Evolutionary conservation across 192 early-diverging fungal genomes (phyloP), one percentile per base, ranked within the genome.

Genomic region (Jimgerdemannia lactiflua): DNA sequence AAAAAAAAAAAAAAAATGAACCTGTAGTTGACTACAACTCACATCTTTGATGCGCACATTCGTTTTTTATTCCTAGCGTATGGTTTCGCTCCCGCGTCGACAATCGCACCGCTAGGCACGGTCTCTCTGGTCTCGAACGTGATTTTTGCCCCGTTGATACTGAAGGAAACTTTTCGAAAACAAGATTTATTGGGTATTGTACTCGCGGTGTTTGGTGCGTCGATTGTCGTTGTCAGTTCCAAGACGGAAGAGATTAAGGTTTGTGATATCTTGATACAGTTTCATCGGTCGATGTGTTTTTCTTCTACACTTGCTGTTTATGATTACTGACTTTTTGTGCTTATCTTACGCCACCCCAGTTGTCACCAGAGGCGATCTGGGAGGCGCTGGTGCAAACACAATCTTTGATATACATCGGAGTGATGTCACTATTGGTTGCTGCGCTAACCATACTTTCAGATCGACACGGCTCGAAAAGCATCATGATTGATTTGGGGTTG

Each of bases 21-120:
- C 19, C 18, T 18, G 39, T 76, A 40, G 10, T n/a, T 77, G 42
- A 49, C 29, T 4, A 4, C 40, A 41, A 9, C 29, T 29, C 29
- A 29, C 29, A 29, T 29, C 29, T 29, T 29, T 64, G 20, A 41
- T 70, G 67, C 11, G 39, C 65, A 67, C 54, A 11, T 75, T 67
- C 66, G 42, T 29, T 64, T 43, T 8, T 49, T 75, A 75, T 90
- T 80, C 63, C 68, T 85, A 79, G 92, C 92, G 3, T 93, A 93
- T 77, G 92, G 90, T 8, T 93, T 90, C 78, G 91, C 92, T 10
- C 90, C 89, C 29, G 91, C 92, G 19, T 92, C 92, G 11, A 85
- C 91, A 4, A 87, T 93, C 71, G 90, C 92, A 19, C 92, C 92
- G 0, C 73, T 93, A 41, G 92, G 92, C n/a, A 93, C 92, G 0